A percentile compares a stretch with the other conserved stretches of the same genome.
phyloP scores from a whole-genome alignment of 192 early-diverging fungal genomes.

The Lobosporangium transversale region DNA sequence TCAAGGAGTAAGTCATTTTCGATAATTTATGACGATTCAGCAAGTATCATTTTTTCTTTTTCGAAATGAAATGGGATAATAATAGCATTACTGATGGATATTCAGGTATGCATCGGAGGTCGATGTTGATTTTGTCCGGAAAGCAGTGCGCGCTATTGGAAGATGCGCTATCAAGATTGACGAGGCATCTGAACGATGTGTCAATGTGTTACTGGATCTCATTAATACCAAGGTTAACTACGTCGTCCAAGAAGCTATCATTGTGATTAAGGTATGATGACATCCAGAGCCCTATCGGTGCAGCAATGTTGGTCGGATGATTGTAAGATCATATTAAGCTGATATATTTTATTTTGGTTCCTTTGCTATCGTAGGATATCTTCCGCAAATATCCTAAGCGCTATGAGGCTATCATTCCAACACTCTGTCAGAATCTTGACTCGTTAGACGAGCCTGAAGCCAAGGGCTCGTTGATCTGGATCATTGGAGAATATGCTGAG shows the following conservation, averaged over 20 bases:
- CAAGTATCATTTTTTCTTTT: no score
- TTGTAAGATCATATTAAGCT: no score
- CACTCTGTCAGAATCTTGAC: constrained; percentile 92
- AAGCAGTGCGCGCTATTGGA: constrained; percentile 91
- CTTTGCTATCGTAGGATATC: constrained; percentile 68
- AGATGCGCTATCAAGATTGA: constrained; percentile 93
- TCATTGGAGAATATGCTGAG: constrained; percentile 96
- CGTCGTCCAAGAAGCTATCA: constrained; percentile 91
- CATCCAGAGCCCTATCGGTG: neutral
- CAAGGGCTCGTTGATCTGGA: constrained; percentile 93
- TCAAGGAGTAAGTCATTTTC: constrained; percentile 81
- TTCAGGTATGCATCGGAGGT: constrained; percentile 93
- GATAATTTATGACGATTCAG: neutral
- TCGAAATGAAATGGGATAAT: no score
- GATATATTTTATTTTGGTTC: neutral
- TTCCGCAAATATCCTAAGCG: constrained; percentile 93
- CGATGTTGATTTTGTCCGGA: constrained; percentile 97
- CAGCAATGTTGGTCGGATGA: neutral
- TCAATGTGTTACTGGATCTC: constrained; percentile 88
- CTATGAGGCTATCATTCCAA: constrained; percentile 87
- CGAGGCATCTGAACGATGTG: constrained; percentile 84
- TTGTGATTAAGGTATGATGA: constrained; percentile 81
- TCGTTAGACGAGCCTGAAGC: constrained; percentile 91
- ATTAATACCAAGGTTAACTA: constrained; percentile 89
- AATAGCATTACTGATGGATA: neutral